phyloP scores from a whole-genome alignment of 2,329 filamentous ascomycete species.

The Sclerotinia glacialis region DNA sequence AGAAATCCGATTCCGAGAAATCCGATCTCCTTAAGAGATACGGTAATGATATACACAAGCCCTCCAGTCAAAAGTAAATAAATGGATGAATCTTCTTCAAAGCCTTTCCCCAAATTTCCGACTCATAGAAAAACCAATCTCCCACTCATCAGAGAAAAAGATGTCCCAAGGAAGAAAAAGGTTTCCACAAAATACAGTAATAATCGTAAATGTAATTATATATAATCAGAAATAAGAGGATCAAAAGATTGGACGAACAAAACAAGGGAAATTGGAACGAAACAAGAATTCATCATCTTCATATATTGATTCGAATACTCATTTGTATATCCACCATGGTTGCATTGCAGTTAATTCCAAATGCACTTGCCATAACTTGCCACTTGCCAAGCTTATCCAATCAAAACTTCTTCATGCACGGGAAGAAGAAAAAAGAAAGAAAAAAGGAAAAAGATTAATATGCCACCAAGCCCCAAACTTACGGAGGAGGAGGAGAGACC shows the following conservation, averaged over 20 bases:
- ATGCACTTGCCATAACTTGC: background rate
- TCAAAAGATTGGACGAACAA: slow-evolving; percentile 3
- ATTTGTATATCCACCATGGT: background rate
- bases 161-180: background rate
- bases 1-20: background rate
- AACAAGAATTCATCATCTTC: slow-evolving; percentile 13
- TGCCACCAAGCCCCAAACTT: background rate
- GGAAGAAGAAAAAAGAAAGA: background rate
- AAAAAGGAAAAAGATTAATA: background rate
- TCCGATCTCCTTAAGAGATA: background rate
- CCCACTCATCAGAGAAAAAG: background rate
- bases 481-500: background rate
- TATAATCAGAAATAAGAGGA: background rate
- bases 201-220: background rate
- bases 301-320: background rate
- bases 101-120: background rate
- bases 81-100: background rate
- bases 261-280: slow-evolving; percentile 13
- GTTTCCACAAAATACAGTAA: background rate
- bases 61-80: too few relatives aligned
- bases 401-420: background rate
- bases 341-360: background rate
- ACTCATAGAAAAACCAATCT: background rate
- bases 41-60: background rate
- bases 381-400: slow-evolving; percentile 7